Evolutionary conservation across 805 yeast genomes (phyloP), one percentile per base, ranked within the genome.

Genomic region (Brettanomyces naardenensis): DNA sequence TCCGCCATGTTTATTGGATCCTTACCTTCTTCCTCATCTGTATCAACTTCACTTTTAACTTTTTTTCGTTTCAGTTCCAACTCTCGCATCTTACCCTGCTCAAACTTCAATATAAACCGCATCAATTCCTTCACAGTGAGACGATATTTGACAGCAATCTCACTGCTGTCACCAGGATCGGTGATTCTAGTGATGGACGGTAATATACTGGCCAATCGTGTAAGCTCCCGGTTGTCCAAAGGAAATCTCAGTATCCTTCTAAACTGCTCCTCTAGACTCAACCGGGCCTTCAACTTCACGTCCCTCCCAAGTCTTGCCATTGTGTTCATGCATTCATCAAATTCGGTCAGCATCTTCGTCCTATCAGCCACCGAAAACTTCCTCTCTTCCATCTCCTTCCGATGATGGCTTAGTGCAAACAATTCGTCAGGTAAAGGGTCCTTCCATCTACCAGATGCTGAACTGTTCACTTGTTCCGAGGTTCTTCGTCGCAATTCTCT

Each of bases 281-380:
- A 17, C 22, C 23, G 27, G 11, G 37, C 28, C 31, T 38, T 39
- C 28, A 39, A 36, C 32, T 46, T 52, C 9, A 44, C 19, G 7
- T 39, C 38, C 18, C 42, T 42, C 14, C 39, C 59, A 2, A 72
- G 56, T 39, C 62, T 54, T 20, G 59, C 52, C 35, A 75, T 59
- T 44, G 67, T 69, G 10, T 69, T 69, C 22, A 62, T 55, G 26
- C 75, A 64, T 17, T 66, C 68, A 37, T 79, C 86, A 22, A 75
- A 73, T 48, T 81, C 90, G 6, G 62, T 54, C 34, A 69, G 59
- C 31, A 77, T 62, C 39, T 70, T 66, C 35, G 66, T 71, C 19
- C 72, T 61, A 45, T 82, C 89, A 2, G 69, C 61, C 26, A 64
- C 64, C 21, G 66, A 59, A 72, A 80, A 76, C 33, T 73, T 66